Evolutionary conservation across 768 basidiomycete species (phyloP).

Genomic region (Macrolepiota fuliginosa): DNA sequence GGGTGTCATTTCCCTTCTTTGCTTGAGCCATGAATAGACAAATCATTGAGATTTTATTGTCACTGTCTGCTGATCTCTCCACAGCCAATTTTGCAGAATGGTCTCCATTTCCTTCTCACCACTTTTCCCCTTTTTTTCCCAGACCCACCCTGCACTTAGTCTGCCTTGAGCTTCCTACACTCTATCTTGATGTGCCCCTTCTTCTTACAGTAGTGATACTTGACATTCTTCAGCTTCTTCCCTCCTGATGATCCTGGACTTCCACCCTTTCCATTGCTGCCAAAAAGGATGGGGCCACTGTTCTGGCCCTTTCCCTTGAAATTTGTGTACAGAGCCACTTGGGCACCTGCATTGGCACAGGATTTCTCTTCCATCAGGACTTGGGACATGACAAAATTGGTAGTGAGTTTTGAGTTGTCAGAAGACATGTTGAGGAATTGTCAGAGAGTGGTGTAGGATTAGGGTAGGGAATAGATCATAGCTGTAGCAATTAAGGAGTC

Average conservation of each 20-base stretch:
- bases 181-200: conserved; percentile 18
- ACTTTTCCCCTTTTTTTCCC: conserved; percentile 3
- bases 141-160: conserved; percentile 3
- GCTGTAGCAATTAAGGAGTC: no score
- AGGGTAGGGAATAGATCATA: no score
- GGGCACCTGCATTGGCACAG: conserved; percentile 4
- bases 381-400: conserved; percentile 14
- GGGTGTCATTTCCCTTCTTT: neutral
- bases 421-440: no score
- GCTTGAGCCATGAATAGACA: conserved; percentile 9
- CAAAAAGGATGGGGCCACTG: no score
- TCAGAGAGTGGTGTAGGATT: no score
- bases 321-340: conserved; percentile 12
- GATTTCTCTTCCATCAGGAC: conserved; percentile 17
- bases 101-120: no score
- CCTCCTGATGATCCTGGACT: neutral
- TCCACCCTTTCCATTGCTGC: no score
- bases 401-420: conserved; percentile 1
- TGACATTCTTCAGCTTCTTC: neutral
- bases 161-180: conserved; percentile 15
- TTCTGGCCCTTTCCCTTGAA: conserved; percentile 10
- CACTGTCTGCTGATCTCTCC: neutral
- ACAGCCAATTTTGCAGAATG: conserved; percentile 11
- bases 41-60: neutral
- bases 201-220: conserved; percentile 18